These are phyloP conservation scores for Metschnikowia dekortorum DNA, from an alignment of 805 yeast genomes.

Conservation along the genomic window DNA sequence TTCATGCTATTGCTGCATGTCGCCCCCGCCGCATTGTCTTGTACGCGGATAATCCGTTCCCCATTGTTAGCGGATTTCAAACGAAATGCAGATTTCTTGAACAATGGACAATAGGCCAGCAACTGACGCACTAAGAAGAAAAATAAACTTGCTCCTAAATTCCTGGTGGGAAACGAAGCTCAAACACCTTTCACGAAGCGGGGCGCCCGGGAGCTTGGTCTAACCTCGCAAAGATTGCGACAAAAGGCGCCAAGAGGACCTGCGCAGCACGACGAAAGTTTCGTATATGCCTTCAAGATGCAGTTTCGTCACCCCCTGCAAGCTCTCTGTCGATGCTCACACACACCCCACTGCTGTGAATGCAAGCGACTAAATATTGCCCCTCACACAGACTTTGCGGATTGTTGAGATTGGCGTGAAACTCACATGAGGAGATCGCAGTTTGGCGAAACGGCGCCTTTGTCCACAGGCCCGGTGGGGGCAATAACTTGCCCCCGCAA, in stretches of 20 bases:
- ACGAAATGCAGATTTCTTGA: background rate
- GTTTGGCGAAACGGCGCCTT: too few relatives aligned
- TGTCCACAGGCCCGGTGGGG: too few relatives aligned
- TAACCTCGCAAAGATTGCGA: background rate
- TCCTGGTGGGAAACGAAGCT: too few relatives aligned
- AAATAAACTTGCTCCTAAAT: background rate
- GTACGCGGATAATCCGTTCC: background rate
- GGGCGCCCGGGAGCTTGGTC: background rate
- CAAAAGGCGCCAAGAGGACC: background rate
- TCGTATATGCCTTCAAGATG: background rate
- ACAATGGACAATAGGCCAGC: background rate
- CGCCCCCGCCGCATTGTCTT: background rate
- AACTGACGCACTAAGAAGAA: background rate
- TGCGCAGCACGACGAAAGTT: background rate
- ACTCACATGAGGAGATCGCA: too few relatives aligned
- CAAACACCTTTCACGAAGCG: background rate
- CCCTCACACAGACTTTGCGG: too few relatives aligned
- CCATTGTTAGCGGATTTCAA: background rate
- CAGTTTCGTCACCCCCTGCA: background rate
- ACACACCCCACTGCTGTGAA: too few relatives aligned
- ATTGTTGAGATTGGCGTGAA: too few relatives aligned
- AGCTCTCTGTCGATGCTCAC: too few relatives aligned
- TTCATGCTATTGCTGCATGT: background rate
- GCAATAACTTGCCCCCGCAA: too few relatives aligned
- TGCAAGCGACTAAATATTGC: too few relatives aligned